Evolutionary conservation across 805 yeast species (phyloP).

Genomic region (Ogataea allantospora): DNA sequence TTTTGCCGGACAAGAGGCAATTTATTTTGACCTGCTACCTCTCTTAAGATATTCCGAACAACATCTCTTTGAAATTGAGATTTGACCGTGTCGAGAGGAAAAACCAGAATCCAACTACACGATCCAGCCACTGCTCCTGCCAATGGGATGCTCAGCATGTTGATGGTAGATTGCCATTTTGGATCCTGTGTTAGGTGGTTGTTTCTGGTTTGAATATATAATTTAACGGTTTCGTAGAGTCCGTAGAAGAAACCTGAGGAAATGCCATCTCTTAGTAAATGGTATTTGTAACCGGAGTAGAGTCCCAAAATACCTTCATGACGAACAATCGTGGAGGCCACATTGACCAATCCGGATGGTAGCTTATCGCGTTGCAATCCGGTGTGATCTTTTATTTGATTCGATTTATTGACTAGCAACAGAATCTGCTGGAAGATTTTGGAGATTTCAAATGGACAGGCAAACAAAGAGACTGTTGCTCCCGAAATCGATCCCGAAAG

Average conservation of each 20-base stretch:
- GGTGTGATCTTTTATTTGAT: conserved; percentile 8
- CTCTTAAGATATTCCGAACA: conserved; percentile 62
- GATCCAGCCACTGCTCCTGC: conserved; percentile 84
- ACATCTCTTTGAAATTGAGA: conserved; percentile 73
- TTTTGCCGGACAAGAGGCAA: conserved; percentile 35
- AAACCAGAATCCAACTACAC: conserved; percentile 69
- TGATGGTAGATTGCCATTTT: conserved; percentile 26
- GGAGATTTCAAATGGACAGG: conserved; percentile 85
- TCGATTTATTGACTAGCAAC: conserved; percentile 39
- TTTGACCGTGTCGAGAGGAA: conserved; percentile 80
- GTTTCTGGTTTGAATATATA: conserved; percentile 38
- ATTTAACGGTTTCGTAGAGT: conserved; percentile 70
- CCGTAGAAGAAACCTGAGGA: conserved; percentile 75
- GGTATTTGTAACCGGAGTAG: conserved; percentile 72
- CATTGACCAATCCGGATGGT: conserved; percentile 37
- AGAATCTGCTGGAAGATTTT: conserved; percentile 78
- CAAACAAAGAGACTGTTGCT: conserved; percentile 55
- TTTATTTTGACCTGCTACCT: conserved; percentile 45
- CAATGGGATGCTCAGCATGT: conserved; percentile 49
- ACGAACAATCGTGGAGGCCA: conserved; percentile 52
- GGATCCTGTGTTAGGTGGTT: conserved; percentile 6
- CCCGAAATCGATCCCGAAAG: conserved; percentile 69
- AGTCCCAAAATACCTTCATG: conserved; percentile 62
- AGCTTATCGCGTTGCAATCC: conserved; percentile 23
- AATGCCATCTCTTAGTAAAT: conserved; percentile 63